Conservation (phyloP, 306 rosid species). For the Dryas alaskensis region DNA sequence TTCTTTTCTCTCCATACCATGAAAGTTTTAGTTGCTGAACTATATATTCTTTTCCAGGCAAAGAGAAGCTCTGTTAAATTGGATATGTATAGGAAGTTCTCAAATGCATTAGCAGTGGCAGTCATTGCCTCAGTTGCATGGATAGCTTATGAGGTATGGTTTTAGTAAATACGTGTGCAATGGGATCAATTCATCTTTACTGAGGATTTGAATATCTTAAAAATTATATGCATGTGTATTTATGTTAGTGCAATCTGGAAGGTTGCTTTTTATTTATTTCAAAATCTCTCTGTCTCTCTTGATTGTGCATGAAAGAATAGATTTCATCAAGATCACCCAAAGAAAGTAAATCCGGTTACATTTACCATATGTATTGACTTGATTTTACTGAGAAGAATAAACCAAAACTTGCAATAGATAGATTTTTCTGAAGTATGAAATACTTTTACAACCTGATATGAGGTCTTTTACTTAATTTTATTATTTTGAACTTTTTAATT, state of each 20-base stretch:
- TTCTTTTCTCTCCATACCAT: background rate
- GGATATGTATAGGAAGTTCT: slow-evolving; percentile 92
- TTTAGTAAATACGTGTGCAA: slow-evolving; percentile 17
- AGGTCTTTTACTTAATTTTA: background rate
- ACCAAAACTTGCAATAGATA: no score
- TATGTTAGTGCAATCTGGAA: background rate
- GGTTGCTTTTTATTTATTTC: background rate
- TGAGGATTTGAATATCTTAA: background rate
- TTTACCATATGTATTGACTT: background rate
- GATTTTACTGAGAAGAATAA: background rate
- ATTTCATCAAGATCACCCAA: background rate
- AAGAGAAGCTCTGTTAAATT: slow-evolving; percentile 90
- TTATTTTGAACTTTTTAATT: no score
- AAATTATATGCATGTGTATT: background rate
- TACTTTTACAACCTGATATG: background rate
- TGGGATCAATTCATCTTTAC: background rate
- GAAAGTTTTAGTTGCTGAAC: slow-evolving; percentile 15
- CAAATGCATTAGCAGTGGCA: slow-evolving; percentile 76
- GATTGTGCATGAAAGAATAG: background rate
- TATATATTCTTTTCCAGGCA: slow-evolving; percentile 48
- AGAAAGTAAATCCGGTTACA: slow-evolving; percentile 1
- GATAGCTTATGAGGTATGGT: slow-evolving; percentile 87
- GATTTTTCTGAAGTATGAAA: no score
- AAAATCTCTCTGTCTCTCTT: background rate
- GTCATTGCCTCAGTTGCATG: slow-evolving; percentile 84